Evolutionary conservation across 768 basidiomycete species (phyloP).

Genomic region (Tephrocybe sp.): DNA sequence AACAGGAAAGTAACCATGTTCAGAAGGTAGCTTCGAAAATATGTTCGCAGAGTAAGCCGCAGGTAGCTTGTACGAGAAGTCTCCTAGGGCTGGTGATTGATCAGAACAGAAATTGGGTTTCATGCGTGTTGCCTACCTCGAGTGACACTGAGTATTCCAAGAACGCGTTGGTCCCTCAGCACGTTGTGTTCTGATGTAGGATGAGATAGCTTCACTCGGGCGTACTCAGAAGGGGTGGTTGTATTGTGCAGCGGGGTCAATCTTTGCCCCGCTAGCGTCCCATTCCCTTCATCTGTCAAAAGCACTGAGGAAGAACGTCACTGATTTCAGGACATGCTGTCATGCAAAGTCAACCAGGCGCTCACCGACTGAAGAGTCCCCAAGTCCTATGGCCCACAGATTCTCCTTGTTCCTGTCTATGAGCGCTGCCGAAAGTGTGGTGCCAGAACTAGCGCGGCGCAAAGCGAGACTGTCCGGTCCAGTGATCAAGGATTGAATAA

Average conservation of each 20-base stretch:
- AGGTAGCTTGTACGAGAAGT: conserved; percentile 15
- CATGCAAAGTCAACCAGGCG: not conserved
- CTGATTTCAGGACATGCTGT: not conserved
- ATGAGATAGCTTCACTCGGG: conserved; percentile 12
- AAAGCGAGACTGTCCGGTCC: conserved; percentile 1
- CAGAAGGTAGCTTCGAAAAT: conserved; percentile 10
- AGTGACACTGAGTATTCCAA: conserved; percentile 13
- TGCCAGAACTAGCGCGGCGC: conserved; percentile 11
- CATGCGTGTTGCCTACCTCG: conserved; percentile 7
- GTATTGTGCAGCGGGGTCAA: conserved; percentile 12
- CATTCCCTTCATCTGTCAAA: not conserved
- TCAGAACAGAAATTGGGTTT: not conserved
- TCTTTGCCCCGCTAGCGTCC: not conserved
- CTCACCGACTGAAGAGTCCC: conserved; percentile 14
- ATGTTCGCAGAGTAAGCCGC: conserved; percentile 6
- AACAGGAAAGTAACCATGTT: not conserved
- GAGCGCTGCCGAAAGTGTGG: conserved; percentile 11
- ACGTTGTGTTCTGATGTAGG: conserved; percentile 13
- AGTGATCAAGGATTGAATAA: not conserved
- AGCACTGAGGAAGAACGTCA: conserved; percentile 1
- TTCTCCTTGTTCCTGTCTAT: conserved; percentile 13
- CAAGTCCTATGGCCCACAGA: conserved; percentile 14
- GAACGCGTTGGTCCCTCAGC: conserved; percentile 9
- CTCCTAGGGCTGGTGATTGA: conserved; percentile 12
- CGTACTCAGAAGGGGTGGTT: conserved; percentile 12